Evolutionary conservation across 495 filamentous ascomycete genomes (phyloP).

Genomic region (Penicillium psychrofluorescens): DNA sequence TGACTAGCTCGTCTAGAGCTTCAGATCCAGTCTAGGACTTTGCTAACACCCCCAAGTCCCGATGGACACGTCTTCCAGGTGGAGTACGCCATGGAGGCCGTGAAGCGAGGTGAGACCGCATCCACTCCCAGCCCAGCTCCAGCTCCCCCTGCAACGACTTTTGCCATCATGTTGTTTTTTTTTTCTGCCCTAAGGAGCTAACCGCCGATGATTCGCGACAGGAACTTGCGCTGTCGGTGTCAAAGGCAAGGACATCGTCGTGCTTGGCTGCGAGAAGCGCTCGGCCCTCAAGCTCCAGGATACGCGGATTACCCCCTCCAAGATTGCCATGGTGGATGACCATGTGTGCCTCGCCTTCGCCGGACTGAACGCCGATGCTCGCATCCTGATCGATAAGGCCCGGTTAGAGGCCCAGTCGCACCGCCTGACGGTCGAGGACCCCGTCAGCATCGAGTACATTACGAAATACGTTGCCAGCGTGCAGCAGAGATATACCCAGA

Average conservation of each 20-base stretch:
- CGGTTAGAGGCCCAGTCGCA: slow-evolving; percentile 95
- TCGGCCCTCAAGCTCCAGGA: slow-evolving; percentile 99
- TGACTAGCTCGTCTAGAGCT: slow-evolving; percentile 1
- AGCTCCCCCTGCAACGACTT: not conserved
- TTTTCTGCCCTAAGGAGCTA: not conserved
- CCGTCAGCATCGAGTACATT: slow-evolving; percentile 96
- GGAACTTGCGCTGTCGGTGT: slow-evolving; percentile 97
- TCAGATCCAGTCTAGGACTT: slow-evolving; percentile 7
- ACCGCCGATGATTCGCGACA: slow-evolving; percentile 25
- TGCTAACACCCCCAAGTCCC: slow-evolving; percentile 55
- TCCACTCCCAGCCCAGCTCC: not conserved
- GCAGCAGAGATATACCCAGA: slow-evolving; percentile 97
- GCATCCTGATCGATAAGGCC: slow-evolving; percentile 96
- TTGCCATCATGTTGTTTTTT: too few species aligned
- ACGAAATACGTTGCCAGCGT: slow-evolving; percentile 97
- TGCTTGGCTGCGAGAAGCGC: slow-evolving; percentile 95
- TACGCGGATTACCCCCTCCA: slow-evolving; percentile 96
- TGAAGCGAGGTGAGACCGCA: slow-evolving; percentile 74
- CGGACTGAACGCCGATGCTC: slow-evolving; percentile 92
- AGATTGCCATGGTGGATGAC: slow-evolving; percentile 89
- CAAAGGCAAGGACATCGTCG: slow-evolving; percentile 90
- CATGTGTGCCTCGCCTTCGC: slow-evolving; percentile 97
- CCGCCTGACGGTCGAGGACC: slow-evolving; percentile 96
- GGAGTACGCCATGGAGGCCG: slow-evolving; percentile 97
- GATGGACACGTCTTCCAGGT: slow-evolving; percentile 99